Evolutionary conservation across 306 rosid species (phyloP).

Genomic region (Macrotyloma uniflorum): DNA sequence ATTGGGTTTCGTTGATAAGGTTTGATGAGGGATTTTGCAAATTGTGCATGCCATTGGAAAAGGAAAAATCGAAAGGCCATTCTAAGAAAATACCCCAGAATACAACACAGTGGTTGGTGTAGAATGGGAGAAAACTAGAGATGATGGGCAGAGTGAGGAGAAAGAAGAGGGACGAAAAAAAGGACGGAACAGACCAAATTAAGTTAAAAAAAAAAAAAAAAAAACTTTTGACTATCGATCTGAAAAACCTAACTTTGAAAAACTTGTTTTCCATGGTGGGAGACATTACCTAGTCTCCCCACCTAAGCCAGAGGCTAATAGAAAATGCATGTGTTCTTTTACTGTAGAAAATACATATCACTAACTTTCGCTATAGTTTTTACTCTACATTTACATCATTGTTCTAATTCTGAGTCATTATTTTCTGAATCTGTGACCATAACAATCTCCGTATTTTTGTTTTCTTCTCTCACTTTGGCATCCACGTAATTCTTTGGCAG

Average conservation of each 20-base stretch:
- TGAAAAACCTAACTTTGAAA: not conserved
- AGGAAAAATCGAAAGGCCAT: no score
- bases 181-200: no score
- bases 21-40: no score
- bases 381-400: conserved; percentile 44
- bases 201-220: no score
- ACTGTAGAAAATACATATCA: conserved; percentile 4
- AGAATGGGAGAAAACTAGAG: no score
- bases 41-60: no score
- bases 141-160: not conserved
- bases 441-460: conserved; percentile 46
- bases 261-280: not conserved
- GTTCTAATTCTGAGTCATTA: conserved; percentile 54
- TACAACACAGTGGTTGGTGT: no score
- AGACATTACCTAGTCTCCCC: not conserved
- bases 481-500: conserved; percentile 69
- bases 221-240: not conserved
- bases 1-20: no score
- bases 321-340: not conserved
- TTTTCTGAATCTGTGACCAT: conserved; percentile 61
- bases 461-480: conserved; percentile 47
- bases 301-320: not conserved
- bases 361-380: not conserved
- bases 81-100: no score
- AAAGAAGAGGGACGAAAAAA: no score